Evolutionary conservation across 306 rosid genomes (phyloP), one percentile per base, ranked within the genome.

Genomic region (Cucurbita ficifolia): DNA sequence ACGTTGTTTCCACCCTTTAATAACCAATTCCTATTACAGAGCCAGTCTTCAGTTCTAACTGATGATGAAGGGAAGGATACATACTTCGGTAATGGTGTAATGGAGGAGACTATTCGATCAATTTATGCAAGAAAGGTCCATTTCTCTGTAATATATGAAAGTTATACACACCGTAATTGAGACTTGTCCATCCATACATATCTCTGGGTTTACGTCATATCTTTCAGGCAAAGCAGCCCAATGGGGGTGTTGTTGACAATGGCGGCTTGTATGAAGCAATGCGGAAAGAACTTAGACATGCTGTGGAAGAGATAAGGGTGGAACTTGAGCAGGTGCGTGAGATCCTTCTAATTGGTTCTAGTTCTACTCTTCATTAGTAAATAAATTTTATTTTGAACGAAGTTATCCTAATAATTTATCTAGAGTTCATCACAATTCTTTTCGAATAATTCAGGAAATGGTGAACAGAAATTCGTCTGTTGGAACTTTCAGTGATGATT

Each of bases 31-130:
- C 53, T 51, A 64, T 83, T 84, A 76, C 88, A 94, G 97, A 95
- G 97, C 82, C 96, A 89, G 40, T 90, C 99, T 61, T 94, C 95
- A 13, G 88, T 91, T 79, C 82, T 91, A 72, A 91, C 95, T 4
- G 95, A 91, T 74, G 99, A 95, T 77, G 95, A 91, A 79, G 96
- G 91, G 72, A 83, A 75, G 87, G 85, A 81, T 76, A 81, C 79
- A 73, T 79, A 62, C 61, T 65, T 81, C 64, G 77, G 82, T 73
- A 83, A 81, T 78, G 78, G 60, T 81, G 92, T 86, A 78, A 72
- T 38, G 69, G 92, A 82, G 77, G 82, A 74, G 82, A 88, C 84
- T 62, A 78, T 67, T 60, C 86, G 75, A 74, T 54, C 88, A 49
- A 86, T 77, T 76, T 80, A 77, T 85, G 75, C 88, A 11, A 90